Evolutionary conservation across 352 stramenopile species (phyloP), one percentile per base, ranked within the genome.

Genomic region (Bremia lactucae): DNA sequence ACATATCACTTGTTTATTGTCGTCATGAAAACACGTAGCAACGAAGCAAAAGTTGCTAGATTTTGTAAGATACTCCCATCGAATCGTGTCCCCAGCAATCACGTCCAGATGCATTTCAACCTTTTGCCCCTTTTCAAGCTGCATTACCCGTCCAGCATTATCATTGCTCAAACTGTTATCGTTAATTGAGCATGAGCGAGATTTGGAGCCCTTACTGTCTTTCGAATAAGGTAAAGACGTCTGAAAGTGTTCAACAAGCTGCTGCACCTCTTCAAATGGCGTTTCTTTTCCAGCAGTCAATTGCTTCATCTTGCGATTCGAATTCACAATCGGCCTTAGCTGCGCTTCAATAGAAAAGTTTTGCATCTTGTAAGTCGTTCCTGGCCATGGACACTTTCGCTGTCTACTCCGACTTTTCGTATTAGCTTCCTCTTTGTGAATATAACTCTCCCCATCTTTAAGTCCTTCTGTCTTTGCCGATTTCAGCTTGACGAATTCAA

Each of bases 91-190:
- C 1, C 73, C 71, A 0, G 68, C 59, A 5, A 69, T 58, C 6
- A 90, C 74, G 36, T 90, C 72, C 21, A 90, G 48, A 49, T 90
- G 78, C 78, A 90, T 90, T 38, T 90, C 74, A 34, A 85, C 56
- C 20, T 68, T 81, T 8, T 78, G 68, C 4, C 72, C 72, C 15
- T 84, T 84, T 0, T 73, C 41, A 7, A 87, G 25, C 0, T 52
- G 62, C 36, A 83, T 33, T 2, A 64, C 52, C 21, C 67, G 65
- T 6, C 44, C 10, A 2, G 31, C 20, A 4, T 43, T 49, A 0
- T 54, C 60, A 42, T 39, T 21, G 6, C n/a, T 49, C 2, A 24
- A 34, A 22, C 35, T 46, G 15, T 20, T 42, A 13, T 36, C 36
- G 25, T 18, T 52, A 16, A 34, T 50, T n/a, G 28, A 31, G 14